A percentile compares a stretch with the other conserved stretches of the same genome.
phyloP scores from a whole-genome alignment of 192 early-diverging fungal genomes.

The Podochytrium sp. region DNA sequence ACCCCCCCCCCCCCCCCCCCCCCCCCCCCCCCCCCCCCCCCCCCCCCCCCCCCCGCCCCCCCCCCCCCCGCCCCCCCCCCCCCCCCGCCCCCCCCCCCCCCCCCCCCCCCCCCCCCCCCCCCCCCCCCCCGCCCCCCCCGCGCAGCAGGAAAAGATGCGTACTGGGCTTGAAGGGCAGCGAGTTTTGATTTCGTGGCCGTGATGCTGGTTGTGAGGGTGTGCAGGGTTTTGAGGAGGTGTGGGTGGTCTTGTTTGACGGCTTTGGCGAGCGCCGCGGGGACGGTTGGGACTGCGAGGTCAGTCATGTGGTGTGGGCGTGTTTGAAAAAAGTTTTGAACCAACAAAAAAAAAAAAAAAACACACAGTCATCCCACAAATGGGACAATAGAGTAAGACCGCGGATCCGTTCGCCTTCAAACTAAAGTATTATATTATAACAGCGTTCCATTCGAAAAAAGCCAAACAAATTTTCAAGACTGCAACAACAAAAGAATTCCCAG shows the following conservation, averaged over 20 bases:
- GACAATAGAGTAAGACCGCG: neutral
- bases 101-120: too few relatives aligned
- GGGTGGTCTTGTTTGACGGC: neutral
- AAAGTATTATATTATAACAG: too few relatives aligned
- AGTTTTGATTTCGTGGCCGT: neutral
- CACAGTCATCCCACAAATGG: neutral
- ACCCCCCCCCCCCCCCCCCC: too few relatives aligned
- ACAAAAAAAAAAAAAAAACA: neutral
- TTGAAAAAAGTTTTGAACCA: neutral
- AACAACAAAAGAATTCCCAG: neutral
- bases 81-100: too few relatives aligned
- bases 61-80: too few relatives aligned
- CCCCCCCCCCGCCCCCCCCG: too few relatives aligned
- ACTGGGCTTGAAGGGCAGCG: slow-evolving; percentile 5
- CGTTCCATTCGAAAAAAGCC: too few relatives aligned
- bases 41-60: too few relatives aligned
- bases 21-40: too few relatives aligned
- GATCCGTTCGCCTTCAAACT: too few relatives aligned
- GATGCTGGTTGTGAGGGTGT: slow-evolving; percentile 3
- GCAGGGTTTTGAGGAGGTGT: neutral
- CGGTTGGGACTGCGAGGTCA: neutral
- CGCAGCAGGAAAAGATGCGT: neutral
- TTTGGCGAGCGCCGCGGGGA: neutral
- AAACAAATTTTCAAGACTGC: neutral
- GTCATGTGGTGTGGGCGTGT: neutral